phyloP scores from a whole-genome alignment of 75 land plant genomes.

The Sequoiadendron giganteum region DNA sequence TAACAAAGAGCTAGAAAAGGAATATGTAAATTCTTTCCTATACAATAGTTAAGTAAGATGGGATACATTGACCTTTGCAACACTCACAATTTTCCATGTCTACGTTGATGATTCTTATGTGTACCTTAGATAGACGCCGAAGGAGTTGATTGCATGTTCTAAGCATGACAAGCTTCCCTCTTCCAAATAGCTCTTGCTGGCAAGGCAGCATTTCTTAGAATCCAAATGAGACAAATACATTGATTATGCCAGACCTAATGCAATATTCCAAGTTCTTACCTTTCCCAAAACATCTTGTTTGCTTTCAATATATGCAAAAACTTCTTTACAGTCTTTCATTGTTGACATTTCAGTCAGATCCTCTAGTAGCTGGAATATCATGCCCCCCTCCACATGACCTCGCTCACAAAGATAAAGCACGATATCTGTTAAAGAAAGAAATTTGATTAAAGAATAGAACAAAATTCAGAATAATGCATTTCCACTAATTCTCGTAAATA shows the following conservation, averaged over 20 bases:
- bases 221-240: background rate
- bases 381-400: slow-evolving; percentile 94
- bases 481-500: background rate
- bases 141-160: slow-evolving; percentile 99
- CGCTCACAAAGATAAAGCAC: slow-evolving; percentile 93
- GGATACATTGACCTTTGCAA: background rate
- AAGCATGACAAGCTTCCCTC: slow-evolving; percentile 98
- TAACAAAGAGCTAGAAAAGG: background rate
- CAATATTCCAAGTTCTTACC: slow-evolving; percentile 33
- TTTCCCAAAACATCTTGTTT: slow-evolving; percentile 95
- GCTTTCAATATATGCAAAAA: slow-evolving; percentile 93
- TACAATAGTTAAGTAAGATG: background rate
- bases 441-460: slow-evolving; percentile 8
- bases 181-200: slow-evolving; percentile 94
- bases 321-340: slow-evolving; percentile 94
- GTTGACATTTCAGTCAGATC: slow-evolving; percentile 99
- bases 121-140: slow-evolving; percentile 92
- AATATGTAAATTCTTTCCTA: background rate
- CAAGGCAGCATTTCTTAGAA: slow-evolving; percentile 1
- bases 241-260: background rate
- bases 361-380: slow-evolving; percentile 97
- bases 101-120: background rate
- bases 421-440: slow-evolving; percentile 49
- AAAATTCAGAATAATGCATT: background rate
- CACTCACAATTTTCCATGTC: background rate